A percentile compares a stretch with the other conserved stretches of the same genome.
These are phyloP conservation scores for Aegilops tauschii DNA, from an alignment of 176 grass and related monocot genomes.

Conservation along the genomic window DNA sequence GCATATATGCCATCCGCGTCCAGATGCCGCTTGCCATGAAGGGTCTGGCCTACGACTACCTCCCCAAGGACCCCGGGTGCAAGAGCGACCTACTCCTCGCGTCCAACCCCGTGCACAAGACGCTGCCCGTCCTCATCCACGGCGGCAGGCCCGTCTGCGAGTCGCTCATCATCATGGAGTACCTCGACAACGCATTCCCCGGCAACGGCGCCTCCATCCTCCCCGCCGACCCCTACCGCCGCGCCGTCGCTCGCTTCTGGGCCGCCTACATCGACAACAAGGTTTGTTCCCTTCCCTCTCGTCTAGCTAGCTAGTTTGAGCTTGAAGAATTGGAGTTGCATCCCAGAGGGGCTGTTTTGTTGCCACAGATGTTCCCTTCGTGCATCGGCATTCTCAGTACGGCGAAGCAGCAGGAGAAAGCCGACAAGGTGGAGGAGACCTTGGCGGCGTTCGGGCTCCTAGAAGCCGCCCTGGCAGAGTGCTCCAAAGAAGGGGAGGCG, in stretches of 20 bases:
- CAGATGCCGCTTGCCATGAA: conserved; percentile 46
- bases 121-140: background rate
- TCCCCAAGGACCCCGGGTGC: conserved; percentile 22
- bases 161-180: conserved; percentile 27
- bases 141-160: conserved; percentile 14
- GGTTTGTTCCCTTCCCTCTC: no score
- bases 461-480: background rate
- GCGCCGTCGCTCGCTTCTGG: conserved; percentile 1
- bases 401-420: background rate
- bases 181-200: conserved; percentile 22
- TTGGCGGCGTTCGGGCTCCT: background rate
- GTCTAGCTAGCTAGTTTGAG: no score
- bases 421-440: background rate
- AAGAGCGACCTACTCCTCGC: conserved; percentile 41
- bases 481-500: background rate
- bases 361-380: background rate
- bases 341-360: no score
- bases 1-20: conserved; percentile 27
- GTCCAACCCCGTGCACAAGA: conserved; percentile 40
- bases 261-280: conserved; percentile 30
- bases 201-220: conserved; percentile 3
- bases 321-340: no score
- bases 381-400: background rate
- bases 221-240: conserved; percentile 9
- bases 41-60: conserved; percentile 30